Evolutionary conservation across 495 filamentous ascomycete species (phyloP).

Genomic region (Aspergillus steynii): DNA sequence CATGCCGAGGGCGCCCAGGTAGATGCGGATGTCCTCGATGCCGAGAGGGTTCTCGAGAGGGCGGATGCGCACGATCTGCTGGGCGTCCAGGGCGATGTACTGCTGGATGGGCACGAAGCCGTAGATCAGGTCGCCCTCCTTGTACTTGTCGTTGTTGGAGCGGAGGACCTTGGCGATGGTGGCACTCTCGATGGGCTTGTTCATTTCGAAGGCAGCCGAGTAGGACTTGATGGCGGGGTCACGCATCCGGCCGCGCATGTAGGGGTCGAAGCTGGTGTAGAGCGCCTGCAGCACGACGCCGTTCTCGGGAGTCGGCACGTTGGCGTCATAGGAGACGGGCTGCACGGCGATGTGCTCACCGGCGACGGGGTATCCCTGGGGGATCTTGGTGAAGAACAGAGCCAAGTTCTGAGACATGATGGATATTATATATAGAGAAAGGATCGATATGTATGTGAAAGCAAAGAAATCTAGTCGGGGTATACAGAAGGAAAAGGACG

Average conservation of each 20-base stretch:
- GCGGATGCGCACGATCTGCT: slow-evolving; percentile 31
- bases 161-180: slow-evolving; percentile 65
- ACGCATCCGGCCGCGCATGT: slow-evolving; percentile 73
- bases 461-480: slow-evolving; percentile 1
- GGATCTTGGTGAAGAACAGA: slow-evolving; percentile 74
- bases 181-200: slow-evolving; percentile 57
- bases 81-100: slow-evolving; percentile 44
- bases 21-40: slow-evolving; percentile 47
- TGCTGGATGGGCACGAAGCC: slow-evolving; percentile 62
- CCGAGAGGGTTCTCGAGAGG: slow-evolving; percentile 47
- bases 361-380: slow-evolving; percentile 64
- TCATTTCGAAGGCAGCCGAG: slow-evolving; percentile 54
- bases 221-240: slow-evolving; percentile 59
- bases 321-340: slow-evolving; percentile 62
- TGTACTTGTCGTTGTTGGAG: slow-evolving; percentile 60
- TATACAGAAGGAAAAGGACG: not conserved
- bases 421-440: slow-evolving; percentile 8
- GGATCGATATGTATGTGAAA: not conserved
- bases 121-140: slow-evolving; percentile 65
- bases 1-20: slow-evolving; percentile 81
- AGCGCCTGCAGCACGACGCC: slow-evolving; percentile 72
- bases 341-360: slow-evolving; percentile 78
- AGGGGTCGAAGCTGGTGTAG: slow-evolving; percentile 85
- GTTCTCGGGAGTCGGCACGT: slow-evolving; percentile 61
- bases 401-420: slow-evolving; percentile 65